A percentile compares a stretch with the other conserved stretches of the same genome.
These are phyloP conservation scores for Acanthochlamys bracteata DNA, from an alignment of 106 monocot species.

Conservation along the genomic window DNA sequence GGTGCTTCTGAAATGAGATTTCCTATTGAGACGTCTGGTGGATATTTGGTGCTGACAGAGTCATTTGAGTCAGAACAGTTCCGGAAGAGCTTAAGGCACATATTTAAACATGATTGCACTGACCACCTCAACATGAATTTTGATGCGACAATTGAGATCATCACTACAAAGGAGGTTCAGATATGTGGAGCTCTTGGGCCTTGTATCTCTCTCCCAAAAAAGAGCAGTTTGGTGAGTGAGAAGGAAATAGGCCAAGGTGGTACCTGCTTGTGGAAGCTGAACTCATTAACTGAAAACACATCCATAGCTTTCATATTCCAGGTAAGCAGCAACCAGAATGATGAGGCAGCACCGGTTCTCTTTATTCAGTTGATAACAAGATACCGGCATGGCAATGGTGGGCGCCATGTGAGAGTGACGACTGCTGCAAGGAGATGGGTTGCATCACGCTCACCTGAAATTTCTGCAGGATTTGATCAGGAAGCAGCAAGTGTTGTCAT, in stretches of 20 bases:
- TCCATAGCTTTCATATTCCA: slow-evolving; percentile 74
- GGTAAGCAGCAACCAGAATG: slow-evolving; percentile 28
- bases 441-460: slow-evolving; percentile 32
- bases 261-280: slow-evolving; percentile 60
- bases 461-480: slow-evolving; percentile 81
- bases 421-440: slow-evolving; percentile 91
- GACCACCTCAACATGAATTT: slow-evolving; percentile 61
- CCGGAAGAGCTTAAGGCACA: slow-evolving; percentile 51
- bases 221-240: slow-evolving; percentile 50
- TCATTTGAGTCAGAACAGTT: slow-evolving; percentile 88
- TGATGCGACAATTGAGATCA: slow-evolving; percentile 66
- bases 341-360: slow-evolving; percentile 55
- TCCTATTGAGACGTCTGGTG: slow-evolving; percentile 75
- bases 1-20: slow-evolving; percentile 67
- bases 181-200: slow-evolving; percentile 89
- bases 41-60: slow-evolving; percentile 69
- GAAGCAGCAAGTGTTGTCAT: slow-evolving; percentile 87
- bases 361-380: slow-evolving; percentile 84
- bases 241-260: slow-evolving; percentile 75
- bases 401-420: slow-evolving; percentile 62
- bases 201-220: slow-evolving; percentile 55
- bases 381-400: slow-evolving; percentile 61
- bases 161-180: slow-evolving; percentile 73
- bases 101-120: slow-evolving; percentile 46
- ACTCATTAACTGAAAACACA: slow-evolving; percentile 54